Evolutionary conservation across 331 rosid genomes (phyloP).

Genomic region (Prunus yedoensis): DNA sequence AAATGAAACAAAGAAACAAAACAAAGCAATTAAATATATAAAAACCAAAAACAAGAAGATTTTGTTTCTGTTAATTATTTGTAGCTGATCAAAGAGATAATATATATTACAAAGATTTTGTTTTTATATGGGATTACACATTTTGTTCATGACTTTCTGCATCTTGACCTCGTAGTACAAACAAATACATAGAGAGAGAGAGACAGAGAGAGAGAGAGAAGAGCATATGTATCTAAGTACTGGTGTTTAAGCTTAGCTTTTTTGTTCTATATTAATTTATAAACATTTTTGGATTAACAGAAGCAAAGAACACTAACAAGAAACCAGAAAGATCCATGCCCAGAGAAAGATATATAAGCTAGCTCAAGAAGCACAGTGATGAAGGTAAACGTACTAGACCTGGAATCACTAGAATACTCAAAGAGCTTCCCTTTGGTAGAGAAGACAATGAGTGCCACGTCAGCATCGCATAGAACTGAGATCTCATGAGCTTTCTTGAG

Average conservation of each 20-base stretch:
- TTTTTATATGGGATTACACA: no score
- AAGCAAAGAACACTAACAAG: background rate
- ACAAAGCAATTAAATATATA: background rate
- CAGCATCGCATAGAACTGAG: conserved; percentile 88
- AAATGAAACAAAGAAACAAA: background rate
- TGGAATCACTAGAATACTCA: conserved; percentile 65
- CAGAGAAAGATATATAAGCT: background rate
- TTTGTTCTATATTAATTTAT: background rate
- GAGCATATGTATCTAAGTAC: background rate
- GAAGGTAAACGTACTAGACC: conserved; percentile 30
- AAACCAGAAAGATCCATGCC: background rate
- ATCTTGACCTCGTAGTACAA: background rate
- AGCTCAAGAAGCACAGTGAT: background rate
- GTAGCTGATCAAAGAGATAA: background rate
- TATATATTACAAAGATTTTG: background rate
- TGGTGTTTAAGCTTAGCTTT: background rate
- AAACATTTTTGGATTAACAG: background rate
- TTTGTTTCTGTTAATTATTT: background rate
- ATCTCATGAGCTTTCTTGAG: conserved; percentile 89
- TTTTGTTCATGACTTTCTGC: background rate
- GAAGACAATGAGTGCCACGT: conserved; percentile 76
- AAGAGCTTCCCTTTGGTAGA: conserved; percentile 84
- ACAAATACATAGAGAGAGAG: background rate
- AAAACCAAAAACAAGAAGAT: background rate
- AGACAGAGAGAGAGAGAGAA: background rate